Evolutionary conservation across 192 early-diverging fungal species (phyloP), one percentile per base, ranked within the genome.

Genomic region (Umbelopsis sp.): DNA sequence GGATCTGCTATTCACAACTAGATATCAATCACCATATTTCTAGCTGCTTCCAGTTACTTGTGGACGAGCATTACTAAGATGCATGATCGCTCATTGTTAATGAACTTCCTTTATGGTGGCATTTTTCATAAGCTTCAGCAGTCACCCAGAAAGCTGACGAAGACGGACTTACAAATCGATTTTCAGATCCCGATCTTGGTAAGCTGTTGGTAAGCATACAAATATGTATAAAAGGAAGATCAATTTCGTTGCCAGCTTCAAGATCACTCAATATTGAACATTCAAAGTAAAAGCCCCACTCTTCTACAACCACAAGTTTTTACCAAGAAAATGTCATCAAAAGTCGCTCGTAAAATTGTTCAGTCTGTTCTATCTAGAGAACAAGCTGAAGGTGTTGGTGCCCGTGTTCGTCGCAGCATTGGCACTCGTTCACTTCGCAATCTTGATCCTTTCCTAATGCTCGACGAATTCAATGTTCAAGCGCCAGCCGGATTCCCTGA

Each of bases 381-480:
- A 53, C 83, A 87, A 77, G 80, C 84, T 56, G 96, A 96, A 74
- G 95, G 95, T 24, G 91, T 83, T 34, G 96, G 95, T 22, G 93
- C 93, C 29, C 83, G 49, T 29, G 94, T 98, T 20, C 91, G 91
- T 41, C 86, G 96, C 7, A 83, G 85, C 8, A 89, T 98, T 32
- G 92, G 91, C 20, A 88, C 84, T 0, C 81, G 73, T 50, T 68
- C 81, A 10, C 83, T 93, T 29, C 82, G 89, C 47, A 88, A 92
- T 65, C 85, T 94, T 45, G 96, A 97, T 73, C 96, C 96, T 5
- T 96, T 98, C 82, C 81, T 96, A 38, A 90, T 96, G 89, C 86
- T 96, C 36, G 96, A 98, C 77, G 82, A 86, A 52, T 85, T 86
- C 59, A 68, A 66, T 50, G 76, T 86, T 34, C 26, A 53, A 11